Conservation (phyloP, 192 early-diverging fungal genomes). For the Cladochytrium replicatum region DNA sequence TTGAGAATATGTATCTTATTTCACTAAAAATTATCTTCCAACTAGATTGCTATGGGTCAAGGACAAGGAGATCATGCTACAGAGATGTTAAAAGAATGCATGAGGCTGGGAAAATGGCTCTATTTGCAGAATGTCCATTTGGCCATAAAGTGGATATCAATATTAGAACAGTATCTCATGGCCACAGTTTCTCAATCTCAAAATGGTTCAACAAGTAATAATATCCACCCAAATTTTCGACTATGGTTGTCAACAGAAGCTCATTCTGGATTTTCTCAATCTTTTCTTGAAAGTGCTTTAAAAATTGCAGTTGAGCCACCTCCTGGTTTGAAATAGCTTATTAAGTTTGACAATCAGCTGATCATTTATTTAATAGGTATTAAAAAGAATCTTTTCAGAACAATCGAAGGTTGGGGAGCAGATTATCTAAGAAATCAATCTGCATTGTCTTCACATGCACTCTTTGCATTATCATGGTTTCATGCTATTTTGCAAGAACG, state of each 20-base stretch:
- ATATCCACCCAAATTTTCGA: constrained; percentile 32
- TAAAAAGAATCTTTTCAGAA: constrained; percentile 46
- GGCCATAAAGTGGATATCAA: constrained; percentile 41
- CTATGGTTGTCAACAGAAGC: constrained; percentile 49
- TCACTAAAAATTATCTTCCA: constrained; percentile 11
- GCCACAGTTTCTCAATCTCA: background rate
- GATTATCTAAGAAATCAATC: constrained; percentile 31
- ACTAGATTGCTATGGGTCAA: constrained; percentile 48
- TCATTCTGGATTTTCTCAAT: constrained; percentile 40
- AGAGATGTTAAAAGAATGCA: constrained; percentile 15
- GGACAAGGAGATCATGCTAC: constrained; percentile 45
- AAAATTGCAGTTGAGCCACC: constrained; percentile 52
- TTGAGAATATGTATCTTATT: constrained; percentile 4
- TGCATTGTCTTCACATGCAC: constrained; percentile 38
- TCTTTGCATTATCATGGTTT: constrained; percentile 51
- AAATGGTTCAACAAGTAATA: constrained; percentile 1
- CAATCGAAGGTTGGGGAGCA: constrained; percentile 37
- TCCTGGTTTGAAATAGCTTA: constrained; percentile 24
- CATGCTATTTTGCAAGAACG: constrained; percentile 52
- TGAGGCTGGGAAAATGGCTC: constrained; percentile 35
- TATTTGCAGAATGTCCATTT: constrained; percentile 50
- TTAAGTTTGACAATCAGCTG: constrained; percentile 1
- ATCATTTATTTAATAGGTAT: constrained; percentile 28
- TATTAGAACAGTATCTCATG: constrained; percentile 40
- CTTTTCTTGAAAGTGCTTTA: constrained; percentile 33